Percentiles rank a stretch among this genome's conserved stretches.
Evolutionary conservation across 2,329 filamentous ascomycete species (phyloP).

Genomic region (Parascedosporium putredinis): DNA sequence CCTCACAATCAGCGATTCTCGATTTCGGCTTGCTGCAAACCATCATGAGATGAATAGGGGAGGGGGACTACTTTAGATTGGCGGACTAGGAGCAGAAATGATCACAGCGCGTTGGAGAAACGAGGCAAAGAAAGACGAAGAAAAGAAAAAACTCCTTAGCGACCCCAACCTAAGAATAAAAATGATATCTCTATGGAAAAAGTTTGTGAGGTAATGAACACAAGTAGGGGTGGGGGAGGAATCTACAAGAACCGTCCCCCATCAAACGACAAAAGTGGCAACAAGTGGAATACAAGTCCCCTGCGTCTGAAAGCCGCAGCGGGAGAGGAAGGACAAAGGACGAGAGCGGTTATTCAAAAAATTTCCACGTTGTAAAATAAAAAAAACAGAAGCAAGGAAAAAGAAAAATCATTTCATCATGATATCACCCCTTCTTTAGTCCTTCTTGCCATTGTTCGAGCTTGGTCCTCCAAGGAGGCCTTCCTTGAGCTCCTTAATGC

Average conservation of each 20-base stretch:
- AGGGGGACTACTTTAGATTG: too few species aligned
- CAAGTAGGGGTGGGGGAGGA: neutral
- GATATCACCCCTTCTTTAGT: constrained; percentile 21
- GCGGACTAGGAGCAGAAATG: too few species aligned
- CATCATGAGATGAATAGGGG: too few species aligned
- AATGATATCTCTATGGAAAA: constrained; percentile 1
- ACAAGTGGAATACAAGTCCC: neutral
- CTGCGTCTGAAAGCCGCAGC: too few species aligned
- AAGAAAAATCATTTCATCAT: constrained; percentile 7
- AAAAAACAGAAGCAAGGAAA: too few species aligned
- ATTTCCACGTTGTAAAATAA: constrained; percentile 4
- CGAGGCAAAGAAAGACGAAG: constrained; percentile 7
- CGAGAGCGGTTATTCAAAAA: neutral
- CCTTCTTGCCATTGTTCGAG: constrained; percentile 39
- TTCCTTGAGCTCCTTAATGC: constrained; percentile 48
- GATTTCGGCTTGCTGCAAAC: too few species aligned
- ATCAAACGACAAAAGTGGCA: neutral
- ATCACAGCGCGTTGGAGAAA: too few species aligned
- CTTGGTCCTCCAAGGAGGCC: constrained; percentile 49
- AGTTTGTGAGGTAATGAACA: neutral
- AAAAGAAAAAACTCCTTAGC: constrained; percentile 9
- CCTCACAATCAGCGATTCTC: too few species aligned
- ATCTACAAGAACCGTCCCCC: neutral
- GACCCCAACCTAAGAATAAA: constrained; percentile 1
- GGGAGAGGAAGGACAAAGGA: neutral